Percentiles rank a stretch among this genome's conserved stretches.
Evolutionary conservation across 139 green algal genomes (phyloP).

Genomic region (Nannochloris sp.): DNA sequence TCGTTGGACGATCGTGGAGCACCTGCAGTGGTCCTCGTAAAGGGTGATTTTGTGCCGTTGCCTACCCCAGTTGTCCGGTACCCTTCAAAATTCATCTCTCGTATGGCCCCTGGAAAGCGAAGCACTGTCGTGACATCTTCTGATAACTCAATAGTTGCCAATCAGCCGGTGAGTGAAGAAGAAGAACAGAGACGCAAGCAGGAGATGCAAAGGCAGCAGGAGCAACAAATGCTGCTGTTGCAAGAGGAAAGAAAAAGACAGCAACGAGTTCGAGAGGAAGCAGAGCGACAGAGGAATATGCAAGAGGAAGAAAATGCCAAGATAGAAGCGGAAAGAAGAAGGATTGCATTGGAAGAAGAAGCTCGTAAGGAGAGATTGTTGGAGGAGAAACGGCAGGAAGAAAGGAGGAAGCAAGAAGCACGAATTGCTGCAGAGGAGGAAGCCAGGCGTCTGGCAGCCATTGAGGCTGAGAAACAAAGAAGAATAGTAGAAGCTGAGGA

Average conservation of each 20-base stretch:
- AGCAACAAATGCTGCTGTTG: constrained; percentile 5
- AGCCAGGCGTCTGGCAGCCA: background rate
- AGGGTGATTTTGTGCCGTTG: constrained; percentile 14
- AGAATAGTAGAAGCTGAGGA: background rate
- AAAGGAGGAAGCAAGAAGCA: constrained; percentile 4
- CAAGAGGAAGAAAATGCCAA: background rate
- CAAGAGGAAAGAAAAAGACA: background rate
- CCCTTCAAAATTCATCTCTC: constrained; percentile 11
- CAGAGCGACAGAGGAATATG: constrained; percentile 9
- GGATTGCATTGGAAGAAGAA: constrained; percentile 10
- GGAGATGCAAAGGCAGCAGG: background rate
- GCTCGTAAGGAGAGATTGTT: background rate
- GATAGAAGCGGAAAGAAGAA: background rate
- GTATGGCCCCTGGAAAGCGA: constrained; percentile 14
- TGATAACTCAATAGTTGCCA: constrained; percentile 4
- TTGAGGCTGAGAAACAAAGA: background rate
- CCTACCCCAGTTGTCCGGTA: constrained; percentile 8
- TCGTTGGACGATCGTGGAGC: background rate
- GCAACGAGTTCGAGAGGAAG: background rate
- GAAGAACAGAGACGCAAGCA: background rate
- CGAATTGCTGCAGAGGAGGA: background rate
- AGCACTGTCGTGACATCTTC: constrained; percentile 16
- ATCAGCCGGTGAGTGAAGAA: background rate
- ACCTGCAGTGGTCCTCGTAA: constrained; percentile 1
- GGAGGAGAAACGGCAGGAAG: background rate